Conservation (phyloP, 768 basidiomycete species). For the Cystofilobasidium macerans region DNA sequence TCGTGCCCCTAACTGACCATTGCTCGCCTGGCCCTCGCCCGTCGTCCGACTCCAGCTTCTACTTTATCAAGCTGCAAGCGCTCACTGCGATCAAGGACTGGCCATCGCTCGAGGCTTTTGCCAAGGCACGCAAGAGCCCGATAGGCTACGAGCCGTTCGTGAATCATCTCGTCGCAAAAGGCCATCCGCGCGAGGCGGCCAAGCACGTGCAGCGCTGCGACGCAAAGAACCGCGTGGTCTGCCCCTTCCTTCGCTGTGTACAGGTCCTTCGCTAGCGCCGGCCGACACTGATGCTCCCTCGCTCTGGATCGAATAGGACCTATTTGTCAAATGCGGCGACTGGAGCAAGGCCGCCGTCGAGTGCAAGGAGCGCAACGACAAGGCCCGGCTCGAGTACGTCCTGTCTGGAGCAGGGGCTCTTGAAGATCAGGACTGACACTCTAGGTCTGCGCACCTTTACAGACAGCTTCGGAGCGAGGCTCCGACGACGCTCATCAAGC, state of each 20-base stretch:
- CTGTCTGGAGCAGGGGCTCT: too few relatives aligned
- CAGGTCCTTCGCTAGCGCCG: not conserved
- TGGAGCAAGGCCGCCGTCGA: slow-evolving; percentile 79
- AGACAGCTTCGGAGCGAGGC: slow-evolving; percentile 14
- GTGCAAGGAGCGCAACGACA: slow-evolving; percentile 80
- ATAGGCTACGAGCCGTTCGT: slow-evolving; percentile 72
- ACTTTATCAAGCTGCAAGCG: slow-evolving; percentile 81
- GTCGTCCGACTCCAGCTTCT: slow-evolving; percentile 53
- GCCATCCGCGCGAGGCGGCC: slow-evolving; percentile 63
- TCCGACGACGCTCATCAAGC: slow-evolving; percentile 20
- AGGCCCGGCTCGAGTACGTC: slow-evolving; percentile 70
- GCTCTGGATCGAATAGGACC: slow-evolving; percentile 46
- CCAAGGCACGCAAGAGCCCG: slow-evolving; percentile 76
- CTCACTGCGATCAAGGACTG: slow-evolving; percentile 71
- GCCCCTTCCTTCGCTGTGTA: not conserved
- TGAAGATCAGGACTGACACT: not conserved
- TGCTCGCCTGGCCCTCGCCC: not conserved
- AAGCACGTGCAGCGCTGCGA: slow-evolving; percentile 76
- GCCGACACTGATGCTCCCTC: too few relatives aligned
- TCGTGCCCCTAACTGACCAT: not conserved
- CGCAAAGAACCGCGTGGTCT: slow-evolving; percentile 52
- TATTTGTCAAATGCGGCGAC: slow-evolving; percentile 82
- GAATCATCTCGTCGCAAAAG: slow-evolving; percentile 60
- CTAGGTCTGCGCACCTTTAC: not conserved
- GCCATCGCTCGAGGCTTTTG: slow-evolving; percentile 71